Percentiles rank a stretch among this genome's conserved stretches.
Conservation (phyloP, 2,329 filamentous ascomycete species). For the Nakataea oryzae region DNA sequence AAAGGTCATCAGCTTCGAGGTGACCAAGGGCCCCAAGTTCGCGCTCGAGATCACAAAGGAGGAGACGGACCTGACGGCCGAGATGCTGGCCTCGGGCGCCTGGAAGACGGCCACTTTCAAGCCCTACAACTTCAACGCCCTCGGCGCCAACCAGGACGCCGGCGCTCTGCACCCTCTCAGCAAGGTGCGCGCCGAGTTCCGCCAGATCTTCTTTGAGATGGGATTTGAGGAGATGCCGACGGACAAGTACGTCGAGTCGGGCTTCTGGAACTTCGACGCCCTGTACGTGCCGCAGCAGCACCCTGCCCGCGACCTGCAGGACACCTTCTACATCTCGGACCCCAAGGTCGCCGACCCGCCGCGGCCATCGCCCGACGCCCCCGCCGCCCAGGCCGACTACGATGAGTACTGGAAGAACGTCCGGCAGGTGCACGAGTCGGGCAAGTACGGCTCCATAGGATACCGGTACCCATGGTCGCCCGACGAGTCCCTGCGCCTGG, state of each 20-base stretch:
- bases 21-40: conserved; percentile 79
- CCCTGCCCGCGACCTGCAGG: conserved; percentile 91
- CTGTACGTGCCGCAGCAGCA: conserved; percentile 97
- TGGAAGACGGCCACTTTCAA: conserved; percentile 94
- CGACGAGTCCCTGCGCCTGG: conserved; percentile 76
- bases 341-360: conserved; percentile 66
- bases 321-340: conserved; percentile 94
- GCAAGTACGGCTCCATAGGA: conserved; percentile 89
- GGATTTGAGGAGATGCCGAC: conserved; percentile 98
- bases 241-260: conserved; percentile 84
- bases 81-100: conserved; percentile 78
- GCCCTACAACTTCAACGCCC: conserved; percentile 44
- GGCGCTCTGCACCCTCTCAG: conserved; percentile 64
- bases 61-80: conserved; percentile 87
- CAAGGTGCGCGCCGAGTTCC: conserved; percentile 92
- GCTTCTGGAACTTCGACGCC: conserved; percentile 98
- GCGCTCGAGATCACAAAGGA: conserved; percentile 82
- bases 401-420: conserved; percentile 83
- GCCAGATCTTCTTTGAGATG: conserved; percentile 98
- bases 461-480: conserved; percentile 92
- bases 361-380: conserved; percentile 28
- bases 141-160: conserved; percentile 50
- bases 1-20: conserved; percentile 77
- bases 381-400: conserved; percentile 51
- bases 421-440: conserved; percentile 75